Conservation (phyloP, 2,329 filamentous ascomycete species). For the Botrytis fabae region DNA sequence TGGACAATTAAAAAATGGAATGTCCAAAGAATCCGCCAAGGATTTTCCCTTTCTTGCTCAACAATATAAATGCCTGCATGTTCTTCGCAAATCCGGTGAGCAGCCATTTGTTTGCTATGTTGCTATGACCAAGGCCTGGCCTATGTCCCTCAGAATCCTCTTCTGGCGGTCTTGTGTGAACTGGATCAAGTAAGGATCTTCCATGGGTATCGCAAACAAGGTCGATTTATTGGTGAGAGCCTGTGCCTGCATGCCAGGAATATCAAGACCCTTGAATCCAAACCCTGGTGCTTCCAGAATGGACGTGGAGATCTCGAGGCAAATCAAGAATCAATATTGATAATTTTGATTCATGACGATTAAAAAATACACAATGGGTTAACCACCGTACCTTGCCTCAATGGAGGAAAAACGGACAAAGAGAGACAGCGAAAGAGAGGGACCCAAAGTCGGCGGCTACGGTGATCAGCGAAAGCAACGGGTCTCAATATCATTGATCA, state of each 20-base stretch:
- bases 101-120: not conserved
- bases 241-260: conserved; percentile 8
- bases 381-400: conserved; percentile 4
- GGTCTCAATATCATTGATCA: conserved; percentile 17
- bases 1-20: conserved; percentile 1
- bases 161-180: not conserved
- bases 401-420: not conserved
- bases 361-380: conserved; percentile 9
- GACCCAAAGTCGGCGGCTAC: not conserved
- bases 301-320: conserved; percentile 18
- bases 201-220: conserved; percentile 10
- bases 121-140: conserved; percentile 16
- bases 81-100: conserved; percentile 7
- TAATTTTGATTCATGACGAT: conserved; percentile 14
- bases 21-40: not conserved
- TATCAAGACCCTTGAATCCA: conserved; percentile 1
- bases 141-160: not conserved
- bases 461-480: conserved; percentile 16
- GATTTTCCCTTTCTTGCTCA: not conserved
- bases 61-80: conserved; percentile 12
- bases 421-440: conserved; percentile 7
- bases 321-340: conserved; percentile 23
- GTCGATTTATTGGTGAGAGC: conserved; percentile 10
- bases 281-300: conserved; percentile 18
- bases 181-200: conserved; percentile 22